These are phyloP conservation scores for Periconia sp. DNA, from an alignment of 2,329 filamentous ascomycete genomes.

Conservation along the genomic window DNA sequence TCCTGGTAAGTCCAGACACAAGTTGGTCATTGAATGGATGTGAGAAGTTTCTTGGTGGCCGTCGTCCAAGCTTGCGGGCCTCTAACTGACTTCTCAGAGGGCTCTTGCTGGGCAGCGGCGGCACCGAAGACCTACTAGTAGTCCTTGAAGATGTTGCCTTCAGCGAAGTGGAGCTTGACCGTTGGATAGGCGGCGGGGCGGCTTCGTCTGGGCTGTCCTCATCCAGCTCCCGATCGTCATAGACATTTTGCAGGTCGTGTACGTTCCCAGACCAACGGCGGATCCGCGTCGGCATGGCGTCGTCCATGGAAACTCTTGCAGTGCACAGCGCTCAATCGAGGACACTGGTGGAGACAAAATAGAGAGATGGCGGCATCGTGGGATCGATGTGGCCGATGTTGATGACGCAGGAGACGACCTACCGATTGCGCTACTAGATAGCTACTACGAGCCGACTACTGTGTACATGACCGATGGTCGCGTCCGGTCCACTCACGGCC, in stretches of 20 bases:
- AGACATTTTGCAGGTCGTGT: constrained; percentile 9
- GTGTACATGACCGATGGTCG: background rate
- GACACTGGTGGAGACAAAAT: background rate
- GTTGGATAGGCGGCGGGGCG: constrained; percentile 16
- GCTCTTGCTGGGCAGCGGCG: constrained; percentile 21
- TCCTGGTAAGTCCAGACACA: background rate
- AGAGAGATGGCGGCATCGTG: background rate
- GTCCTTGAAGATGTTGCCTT: background rate
- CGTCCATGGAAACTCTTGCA: constrained; percentile 2
- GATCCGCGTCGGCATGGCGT: constrained; percentile 17
- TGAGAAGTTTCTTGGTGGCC: constrained; percentile 24
- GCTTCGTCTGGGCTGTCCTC: constrained; percentile 24
- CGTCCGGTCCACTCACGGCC: background rate
- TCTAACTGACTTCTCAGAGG: constrained; percentile 25
- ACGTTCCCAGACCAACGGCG: constrained; percentile 14
- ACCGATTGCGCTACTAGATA: constrained; percentile 1
- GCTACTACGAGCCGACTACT: background rate
- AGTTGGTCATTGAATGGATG: constrained; percentile 20
- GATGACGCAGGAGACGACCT: constrained; percentile 8
- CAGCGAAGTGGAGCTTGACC: constrained; percentile 8
- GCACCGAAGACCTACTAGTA: background rate
- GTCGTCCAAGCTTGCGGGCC: no score
- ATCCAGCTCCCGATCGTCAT: constrained; percentile 17
- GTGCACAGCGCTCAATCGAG: no score
- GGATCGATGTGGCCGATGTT: background rate